Conservation (phyloP, 176 grass and related monocot genomes). For the Avena eriantha region DNA sequence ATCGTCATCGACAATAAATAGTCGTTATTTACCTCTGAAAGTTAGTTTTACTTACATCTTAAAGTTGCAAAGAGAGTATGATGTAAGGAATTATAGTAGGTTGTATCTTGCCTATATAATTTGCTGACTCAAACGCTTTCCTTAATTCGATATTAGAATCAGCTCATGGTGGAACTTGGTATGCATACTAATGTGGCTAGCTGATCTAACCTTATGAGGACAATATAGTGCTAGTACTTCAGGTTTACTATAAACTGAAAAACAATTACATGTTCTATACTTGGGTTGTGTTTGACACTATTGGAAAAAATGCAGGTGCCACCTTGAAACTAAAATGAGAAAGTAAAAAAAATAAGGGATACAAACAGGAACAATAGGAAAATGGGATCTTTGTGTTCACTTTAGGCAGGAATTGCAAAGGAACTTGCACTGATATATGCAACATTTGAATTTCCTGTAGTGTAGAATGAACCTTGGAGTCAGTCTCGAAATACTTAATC, state of each 20-base stretch:
- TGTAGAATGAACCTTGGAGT: background rate
- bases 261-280: background rate
- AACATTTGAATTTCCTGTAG: background rate
- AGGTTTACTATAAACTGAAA: no score
- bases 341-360: background rate
- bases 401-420: background rate
- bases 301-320: background rate
- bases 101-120: background rate
- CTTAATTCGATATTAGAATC: background rate
- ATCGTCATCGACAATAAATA: background rate
- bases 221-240: no score
- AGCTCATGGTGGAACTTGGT: background rate
- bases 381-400: background rate
- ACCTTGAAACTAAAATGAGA: background rate
- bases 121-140: background rate
- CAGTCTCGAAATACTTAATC: no score
- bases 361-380: background rate
- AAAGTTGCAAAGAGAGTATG: background rate
- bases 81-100: background rate
- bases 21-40: background rate
- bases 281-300: background rate
- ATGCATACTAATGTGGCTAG: background rate
- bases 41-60: background rate
- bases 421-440: background rate
- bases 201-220: no score